Percentiles rank a stretch among this genome's conserved stretches.
phyloP scores from a whole-genome alignment of 495 filamentous ascomycete genomes.

The Hypoxylon subgilvum region DNA sequence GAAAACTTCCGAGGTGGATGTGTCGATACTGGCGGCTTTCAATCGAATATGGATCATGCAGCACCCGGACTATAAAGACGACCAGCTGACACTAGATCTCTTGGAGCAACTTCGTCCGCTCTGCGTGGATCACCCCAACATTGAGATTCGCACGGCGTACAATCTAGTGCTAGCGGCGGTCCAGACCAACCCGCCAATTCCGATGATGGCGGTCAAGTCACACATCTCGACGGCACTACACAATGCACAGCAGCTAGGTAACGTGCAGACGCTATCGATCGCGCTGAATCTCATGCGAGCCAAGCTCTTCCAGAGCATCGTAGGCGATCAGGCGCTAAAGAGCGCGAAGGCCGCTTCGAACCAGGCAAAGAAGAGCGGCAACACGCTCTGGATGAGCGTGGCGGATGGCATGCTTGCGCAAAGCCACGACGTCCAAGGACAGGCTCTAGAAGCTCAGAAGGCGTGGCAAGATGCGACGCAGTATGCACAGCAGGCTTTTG shows the following conservation, averaged over 20 bases:
- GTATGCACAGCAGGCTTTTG: slow-evolving; percentile 35
- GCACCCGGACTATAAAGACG: slow-evolving; percentile 59
- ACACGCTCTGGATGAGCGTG: slow-evolving; percentile 84
- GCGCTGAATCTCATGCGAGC: slow-evolving; percentile 83
- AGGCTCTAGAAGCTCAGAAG: slow-evolving; percentile 63
- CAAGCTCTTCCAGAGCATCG: slow-evolving; percentile 82
- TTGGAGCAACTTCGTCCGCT: slow-evolving; percentile 70
- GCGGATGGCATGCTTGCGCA: slow-evolving; percentile 79
- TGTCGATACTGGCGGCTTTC: slow-evolving; percentile 77
- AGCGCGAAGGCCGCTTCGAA: slow-evolving; percentile 74
- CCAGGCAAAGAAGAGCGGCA: slow-evolving; percentile 76
- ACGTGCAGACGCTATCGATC: slow-evolving; percentile 79
- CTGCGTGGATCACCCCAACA: slow-evolving; percentile 70
- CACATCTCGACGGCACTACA: slow-evolving; percentile 68
- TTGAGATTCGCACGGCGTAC: slow-evolving; percentile 77
- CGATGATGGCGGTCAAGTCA: slow-evolving; percentile 76
- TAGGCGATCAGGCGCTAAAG: slow-evolving; percentile 91
- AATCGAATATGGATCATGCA: slow-evolving; percentile 86
- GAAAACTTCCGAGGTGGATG: slow-evolving; percentile 69
- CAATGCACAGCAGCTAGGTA: slow-evolving; percentile 61
- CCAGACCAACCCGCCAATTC: slow-evolving; percentile 55
- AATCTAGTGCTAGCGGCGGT: slow-evolving; percentile 76
- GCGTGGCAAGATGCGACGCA: slow-evolving; percentile 40
- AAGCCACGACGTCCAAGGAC: slow-evolving; percentile 74
- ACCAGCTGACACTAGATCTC: slow-evolving; percentile 57